A percentile compares a stretch with the other conserved stretches of the same genome.
Conservation (phyloP, 495 filamentous ascomycete genomes). For the Aspergillus sparsus region DNA sequence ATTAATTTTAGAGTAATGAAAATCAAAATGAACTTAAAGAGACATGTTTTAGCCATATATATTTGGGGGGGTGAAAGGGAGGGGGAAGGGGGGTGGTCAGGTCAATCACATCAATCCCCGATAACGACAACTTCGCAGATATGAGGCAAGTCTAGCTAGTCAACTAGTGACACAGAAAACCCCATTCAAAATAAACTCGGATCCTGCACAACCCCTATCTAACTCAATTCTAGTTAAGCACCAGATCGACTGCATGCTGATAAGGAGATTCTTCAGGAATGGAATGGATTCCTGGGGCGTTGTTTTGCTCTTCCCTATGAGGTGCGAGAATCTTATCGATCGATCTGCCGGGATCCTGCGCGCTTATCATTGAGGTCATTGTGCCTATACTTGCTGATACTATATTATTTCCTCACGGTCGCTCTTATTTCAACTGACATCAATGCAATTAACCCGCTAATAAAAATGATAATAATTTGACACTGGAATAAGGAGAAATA, state of each 20-base stretch:
- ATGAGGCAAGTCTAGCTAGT: constrained; percentile 8
- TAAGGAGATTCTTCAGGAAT: constrained; percentile 1
- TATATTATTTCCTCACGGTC: neutral
- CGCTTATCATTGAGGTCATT: constrained; percentile 3
- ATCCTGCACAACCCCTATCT: neutral
- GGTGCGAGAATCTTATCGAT: constrained; percentile 6
- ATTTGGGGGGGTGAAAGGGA: no score
- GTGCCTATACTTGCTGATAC: neutral
- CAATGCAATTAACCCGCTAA: no score
- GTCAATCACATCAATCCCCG: neutral
- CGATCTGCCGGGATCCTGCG: neutral
- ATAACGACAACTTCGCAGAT: constrained; percentile 16
- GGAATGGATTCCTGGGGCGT: neutral
- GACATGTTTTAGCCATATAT: no score
- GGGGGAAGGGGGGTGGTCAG: neutral
- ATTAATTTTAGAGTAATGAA: no score
- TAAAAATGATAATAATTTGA: no score
- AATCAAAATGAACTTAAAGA: no score
- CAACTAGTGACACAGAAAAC: neutral
- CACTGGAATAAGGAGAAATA: neutral
- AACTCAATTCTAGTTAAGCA: constrained; percentile 8
- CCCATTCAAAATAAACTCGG: neutral
- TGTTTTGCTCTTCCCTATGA: constrained; percentile 3
- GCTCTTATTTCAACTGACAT: no score
- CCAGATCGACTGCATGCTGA: constrained; percentile 13